Percentiles rank a stretch among this genome's conserved stretches.
Conservation (phyloP, 108 stramenopile genomes). For the Discostella pseudostelligera region DNA sequence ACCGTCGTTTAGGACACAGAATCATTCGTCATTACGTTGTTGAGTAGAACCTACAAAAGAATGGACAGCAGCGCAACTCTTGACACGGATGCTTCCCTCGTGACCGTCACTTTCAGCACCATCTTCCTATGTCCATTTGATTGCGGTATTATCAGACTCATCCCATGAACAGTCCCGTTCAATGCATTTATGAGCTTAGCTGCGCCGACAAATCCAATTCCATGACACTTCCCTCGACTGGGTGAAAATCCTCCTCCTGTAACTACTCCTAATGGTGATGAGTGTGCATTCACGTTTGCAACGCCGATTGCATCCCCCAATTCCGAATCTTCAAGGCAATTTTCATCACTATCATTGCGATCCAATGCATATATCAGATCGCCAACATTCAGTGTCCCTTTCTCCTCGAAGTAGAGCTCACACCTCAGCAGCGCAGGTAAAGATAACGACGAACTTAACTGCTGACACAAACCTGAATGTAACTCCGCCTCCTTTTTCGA, state of each 20-base stretch:
- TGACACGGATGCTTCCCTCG: slow-evolving; percentile 1
- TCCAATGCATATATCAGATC: slow-evolving; percentile 31
- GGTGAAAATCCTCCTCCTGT: slow-evolving; percentile 63
- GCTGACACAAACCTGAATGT: slow-evolving; percentile 38
- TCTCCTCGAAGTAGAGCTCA: slow-evolving; percentile 57
- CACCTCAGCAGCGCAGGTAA: slow-evolving; percentile 69
- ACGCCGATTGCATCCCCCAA: slow-evolving; percentile 2
- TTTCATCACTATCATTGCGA: not conserved
- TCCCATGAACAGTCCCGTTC: slow-evolving; percentile 33
- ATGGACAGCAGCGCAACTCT: slow-evolving; percentile 16
- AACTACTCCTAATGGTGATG: slow-evolving; percentile 48
- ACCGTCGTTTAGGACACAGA: too few relatives aligned
- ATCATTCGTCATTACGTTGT: too few relatives aligned
- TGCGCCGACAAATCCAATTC: slow-evolving; percentile 69
- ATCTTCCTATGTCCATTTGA: slow-evolving; percentile 8
- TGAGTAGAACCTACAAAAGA: slow-evolving; percentile 15
- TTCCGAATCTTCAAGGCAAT: not conserved
- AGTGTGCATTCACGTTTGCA: not conserved
- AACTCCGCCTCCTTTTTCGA: slow-evolving; percentile 22
- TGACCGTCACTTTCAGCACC: slow-evolving; percentile 18
- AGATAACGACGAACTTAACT: slow-evolving; percentile 55
- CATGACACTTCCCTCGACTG: slow-evolving; percentile 61
- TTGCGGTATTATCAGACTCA: slow-evolving; percentile 31
- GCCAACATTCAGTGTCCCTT: slow-evolving; percentile 52
- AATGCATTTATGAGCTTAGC: slow-evolving; percentile 45